phyloP scores from a whole-genome alignment of 148 eudicot species.

The Euryodendron excelsum region DNA sequence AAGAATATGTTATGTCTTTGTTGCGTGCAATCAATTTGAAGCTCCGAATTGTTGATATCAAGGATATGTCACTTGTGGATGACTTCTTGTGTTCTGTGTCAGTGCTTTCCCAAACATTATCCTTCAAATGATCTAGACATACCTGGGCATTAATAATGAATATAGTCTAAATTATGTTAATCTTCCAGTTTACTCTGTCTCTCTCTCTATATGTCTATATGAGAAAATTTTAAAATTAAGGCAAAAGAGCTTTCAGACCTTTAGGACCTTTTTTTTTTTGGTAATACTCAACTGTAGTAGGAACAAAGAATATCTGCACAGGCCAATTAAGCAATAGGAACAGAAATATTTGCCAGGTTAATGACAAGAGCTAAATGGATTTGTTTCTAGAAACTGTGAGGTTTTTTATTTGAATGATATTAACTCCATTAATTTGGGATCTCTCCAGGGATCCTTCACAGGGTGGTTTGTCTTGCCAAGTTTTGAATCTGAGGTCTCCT shows the following conservation, averaged over 20 bases:
- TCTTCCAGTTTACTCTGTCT: not conserved
- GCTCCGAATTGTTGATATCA: conserved; percentile 47
- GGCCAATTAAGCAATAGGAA: not conserved
- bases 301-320: not conserved
- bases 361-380: not conserved
- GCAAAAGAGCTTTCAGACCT: not conserved
- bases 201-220: not conserved
- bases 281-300: not conserved
- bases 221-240: not conserved
- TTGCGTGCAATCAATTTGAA: conserved; percentile 41
- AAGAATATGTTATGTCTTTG: conserved; percentile 43
- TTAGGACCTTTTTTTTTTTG: not conserved
- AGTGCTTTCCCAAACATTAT: not conserved
- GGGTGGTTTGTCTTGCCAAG: conserved; percentile 46
- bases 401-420: not conserved
- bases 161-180: not conserved
- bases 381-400: not conserved
- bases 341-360: not conserved
- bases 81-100: conserved; percentile 49
- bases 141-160: not conserved
- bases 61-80: conserved; percentile 41
- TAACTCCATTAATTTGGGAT: not conserved
- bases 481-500: conserved; percentile 48
- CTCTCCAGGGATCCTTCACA: conserved; percentile 46
- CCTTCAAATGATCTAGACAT: not conserved